Conservation (phyloP, 2,329 filamentous ascomycete genomes). For the Trichophyton verrucosum region DNA sequence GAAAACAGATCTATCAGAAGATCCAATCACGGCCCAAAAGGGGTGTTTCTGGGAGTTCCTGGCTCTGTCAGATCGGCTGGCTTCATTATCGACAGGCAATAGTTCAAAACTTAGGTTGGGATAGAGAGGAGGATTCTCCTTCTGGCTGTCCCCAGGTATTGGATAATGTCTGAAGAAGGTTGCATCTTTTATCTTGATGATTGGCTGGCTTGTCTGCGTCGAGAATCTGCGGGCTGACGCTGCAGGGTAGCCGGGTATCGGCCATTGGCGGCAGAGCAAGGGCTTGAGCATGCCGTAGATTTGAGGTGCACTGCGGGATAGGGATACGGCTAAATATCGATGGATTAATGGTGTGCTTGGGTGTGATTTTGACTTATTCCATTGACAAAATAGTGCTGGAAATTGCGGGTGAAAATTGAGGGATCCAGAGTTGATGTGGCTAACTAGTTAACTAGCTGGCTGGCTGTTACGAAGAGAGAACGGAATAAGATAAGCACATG, state of each 20-base stretch:
- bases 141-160: slow-evolving; percentile 30
- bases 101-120: slow-evolving; percentile 57
- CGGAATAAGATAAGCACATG: background rate
- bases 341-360: too few species aligned
- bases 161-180: slow-evolving; percentile 75
- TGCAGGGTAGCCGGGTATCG: background rate
- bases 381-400: too few species aligned
- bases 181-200: slow-evolving; percentile 62
- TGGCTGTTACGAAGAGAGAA: too few species aligned
- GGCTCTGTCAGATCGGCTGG: background rate
- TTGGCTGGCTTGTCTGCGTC: slow-evolving; percentile 31
- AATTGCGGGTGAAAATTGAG: background rate
- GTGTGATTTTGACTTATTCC: too few species aligned
- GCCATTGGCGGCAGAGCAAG: background rate
- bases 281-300: background rate
- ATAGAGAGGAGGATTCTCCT: slow-evolving; percentile 61
- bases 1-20: slow-evolving; percentile 69
- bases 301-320: background rate
- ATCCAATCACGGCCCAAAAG: slow-evolving; percentile 75
- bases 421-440: background rate
- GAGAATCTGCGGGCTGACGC: background rate
- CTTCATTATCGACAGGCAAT: slow-evolving; percentile 25
- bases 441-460: too few species aligned
- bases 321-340: too few species aligned
- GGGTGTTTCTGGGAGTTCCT: slow-evolving; percentile 26